Percentiles rank a stretch among this genome's conserved stretches.
These are phyloP conservation scores for Ricinus communis DNA, from an alignment of 345 rosid genomes.

Conservation along the genomic window DNA sequence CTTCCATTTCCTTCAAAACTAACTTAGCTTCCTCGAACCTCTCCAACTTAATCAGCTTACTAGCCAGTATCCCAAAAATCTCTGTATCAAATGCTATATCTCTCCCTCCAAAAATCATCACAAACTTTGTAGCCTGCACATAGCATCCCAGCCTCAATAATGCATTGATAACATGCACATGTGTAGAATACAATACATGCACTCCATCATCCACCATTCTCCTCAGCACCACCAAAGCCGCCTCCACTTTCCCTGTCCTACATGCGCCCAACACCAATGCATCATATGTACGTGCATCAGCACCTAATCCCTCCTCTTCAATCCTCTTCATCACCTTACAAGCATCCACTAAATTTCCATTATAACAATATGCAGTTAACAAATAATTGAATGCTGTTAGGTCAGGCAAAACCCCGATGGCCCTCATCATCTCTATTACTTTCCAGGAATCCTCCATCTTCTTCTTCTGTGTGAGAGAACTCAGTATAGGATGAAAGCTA, in stretches of 20 bases:
- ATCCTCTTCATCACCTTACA: conserved; percentile 47
- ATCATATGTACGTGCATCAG: conserved; percentile 61
- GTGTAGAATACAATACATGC: conserved; percentile 47
- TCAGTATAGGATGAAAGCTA: conserved; percentile 54
- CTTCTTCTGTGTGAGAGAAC: conserved; percentile 37
- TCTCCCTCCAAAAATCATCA: conserved; percentile 45
- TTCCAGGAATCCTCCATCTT: conserved; percentile 48
- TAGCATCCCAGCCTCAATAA: conserved; percentile 41
- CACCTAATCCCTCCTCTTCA: conserved; percentile 42
- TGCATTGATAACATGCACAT: conserved; percentile 49
- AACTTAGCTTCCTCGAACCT: conserved; percentile 44
- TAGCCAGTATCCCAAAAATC: conserved; percentile 55
- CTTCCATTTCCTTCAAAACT: conserved; percentile 56
- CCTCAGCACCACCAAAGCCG: conserved; percentile 54
- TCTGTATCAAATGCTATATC: conserved; percentile 49
- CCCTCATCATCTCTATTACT: conserved; percentile 43
- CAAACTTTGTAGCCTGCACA: conserved; percentile 52
- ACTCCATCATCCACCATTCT: conserved; percentile 59
- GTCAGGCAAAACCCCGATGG: conserved; percentile 37
- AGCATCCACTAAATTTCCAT: conserved; percentile 45
- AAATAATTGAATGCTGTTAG: conserved; percentile 53
- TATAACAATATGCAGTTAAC: conserved; percentile 43
- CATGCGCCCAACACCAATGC: conserved; percentile 74
- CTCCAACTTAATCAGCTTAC: conserved; percentile 37
- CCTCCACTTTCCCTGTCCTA: conserved; percentile 54